These are phyloP conservation scores for Candida labiduridarum DNA, from an alignment of 1,139 yeast species.

Conservation along the genomic window DNA sequence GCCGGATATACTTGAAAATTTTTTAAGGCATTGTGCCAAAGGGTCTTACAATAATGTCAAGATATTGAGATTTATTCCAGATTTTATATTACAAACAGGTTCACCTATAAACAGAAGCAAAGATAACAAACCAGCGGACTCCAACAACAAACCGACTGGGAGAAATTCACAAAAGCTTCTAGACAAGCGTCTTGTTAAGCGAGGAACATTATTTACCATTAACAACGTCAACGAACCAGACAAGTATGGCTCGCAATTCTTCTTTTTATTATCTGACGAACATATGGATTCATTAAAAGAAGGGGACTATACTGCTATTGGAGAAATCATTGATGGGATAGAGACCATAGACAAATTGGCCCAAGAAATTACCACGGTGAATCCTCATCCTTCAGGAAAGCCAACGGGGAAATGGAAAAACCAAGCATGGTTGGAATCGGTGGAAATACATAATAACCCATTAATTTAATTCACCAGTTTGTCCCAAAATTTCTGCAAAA, in stretches of 20 bases:
- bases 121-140: conserved; percentile 20
- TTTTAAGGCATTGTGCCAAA: conserved; percentile 48
- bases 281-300: conserved; percentile 12
- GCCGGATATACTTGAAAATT: conserved; percentile 20
- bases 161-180: background rate
- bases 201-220: conserved; percentile 23
- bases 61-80: conserved; percentile 45
- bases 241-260: conserved; percentile 24
- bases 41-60: conserved; percentile 44
- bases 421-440: conserved; percentile 20
- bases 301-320: conserved; percentile 20
- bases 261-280: conserved; percentile 20
- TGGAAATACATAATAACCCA: conserved; percentile 22
- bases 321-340: conserved; percentile 24
- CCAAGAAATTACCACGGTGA: conserved; percentile 13
- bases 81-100: conserved; percentile 52
- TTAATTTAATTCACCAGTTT: conserved; percentile 33
- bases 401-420: conserved; percentile 24
- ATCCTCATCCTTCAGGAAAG: conserved; percentile 22
- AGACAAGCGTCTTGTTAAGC: conserved; percentile 1
- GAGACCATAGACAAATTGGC: conserved; percentile 18
- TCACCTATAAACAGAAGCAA: conserved; percentile 54
- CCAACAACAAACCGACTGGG: background rate
- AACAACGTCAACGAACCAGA: conserved; percentile 15
- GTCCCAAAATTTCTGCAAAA: conserved; percentile 47